Conservation (phyloP, 2,329 filamentous ascomycete species). For the Macrophomina pseudophaseolina region DNA sequence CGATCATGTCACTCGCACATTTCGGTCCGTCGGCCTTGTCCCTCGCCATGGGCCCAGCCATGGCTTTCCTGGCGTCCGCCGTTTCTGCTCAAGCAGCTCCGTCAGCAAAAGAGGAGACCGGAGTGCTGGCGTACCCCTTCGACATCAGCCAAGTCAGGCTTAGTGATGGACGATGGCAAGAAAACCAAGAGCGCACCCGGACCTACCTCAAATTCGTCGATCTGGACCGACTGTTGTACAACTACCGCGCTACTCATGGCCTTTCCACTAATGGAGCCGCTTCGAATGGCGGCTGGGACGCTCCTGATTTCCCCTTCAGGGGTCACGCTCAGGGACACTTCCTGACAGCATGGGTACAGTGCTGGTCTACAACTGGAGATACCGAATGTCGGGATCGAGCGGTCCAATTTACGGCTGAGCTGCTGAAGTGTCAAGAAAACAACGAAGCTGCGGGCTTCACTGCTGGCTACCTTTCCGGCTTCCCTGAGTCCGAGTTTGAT, state of each 20-base stretch:
- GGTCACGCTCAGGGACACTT: conserved; percentile 59
- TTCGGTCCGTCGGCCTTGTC: not conserved
- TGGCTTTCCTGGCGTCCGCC: not conserved
- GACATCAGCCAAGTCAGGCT: conserved; percentile 49
- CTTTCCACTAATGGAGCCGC: conserved; percentile 54
- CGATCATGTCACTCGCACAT: not conserved
- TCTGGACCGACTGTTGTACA: conserved; percentile 55
- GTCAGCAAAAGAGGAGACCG: conserved; percentile 36
- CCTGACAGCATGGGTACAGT: conserved; percentile 57
- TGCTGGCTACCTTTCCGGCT: conserved; percentile 57
- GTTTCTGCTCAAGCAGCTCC: conserved; percentile 34
- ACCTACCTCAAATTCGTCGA: conserved; percentile 55
- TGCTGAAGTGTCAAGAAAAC: conserved; percentile 59
- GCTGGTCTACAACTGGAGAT: conserved; percentile 53
- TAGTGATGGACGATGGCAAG: conserved; percentile 46
- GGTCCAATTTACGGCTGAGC: conserved; percentile 51
- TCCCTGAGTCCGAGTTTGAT: conserved; percentile 58
- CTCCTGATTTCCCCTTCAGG: conserved; percentile 60
- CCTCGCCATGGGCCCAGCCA: not conserved
- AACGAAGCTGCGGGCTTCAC: conserved; percentile 53
- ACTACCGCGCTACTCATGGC: conserved; percentile 54
- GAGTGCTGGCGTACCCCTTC: conserved; percentile 46
- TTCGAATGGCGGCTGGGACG: conserved; percentile 59
- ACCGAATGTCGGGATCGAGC: conserved; percentile 53
- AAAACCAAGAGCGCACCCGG: conserved; percentile 56